These are phyloP conservation scores for Zygosaccharomyces sapae DNA, from an alignment of 1,139 yeast species.

Conservation along the genomic window DNA sequence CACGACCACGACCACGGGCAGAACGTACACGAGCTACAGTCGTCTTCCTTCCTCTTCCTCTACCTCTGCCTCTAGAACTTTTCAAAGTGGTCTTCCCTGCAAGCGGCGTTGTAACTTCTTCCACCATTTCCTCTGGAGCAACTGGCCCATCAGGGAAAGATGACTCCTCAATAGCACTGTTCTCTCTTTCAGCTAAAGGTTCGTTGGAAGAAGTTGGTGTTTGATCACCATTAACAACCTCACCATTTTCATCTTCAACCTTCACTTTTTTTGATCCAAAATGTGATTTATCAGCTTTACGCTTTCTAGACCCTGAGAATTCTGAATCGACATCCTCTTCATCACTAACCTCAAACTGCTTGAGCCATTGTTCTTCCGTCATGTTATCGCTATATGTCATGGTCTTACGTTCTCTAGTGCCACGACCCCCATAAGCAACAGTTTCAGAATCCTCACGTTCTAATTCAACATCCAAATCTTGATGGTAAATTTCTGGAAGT, in stretches of 20 bases:
- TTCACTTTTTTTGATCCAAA: slow-evolving; percentile 23
- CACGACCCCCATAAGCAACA: slow-evolving; percentile 45
- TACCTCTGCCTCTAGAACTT: slow-evolving; percentile 25
- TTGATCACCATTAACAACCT: slow-evolving; percentile 11
- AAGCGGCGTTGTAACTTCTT: slow-evolving; percentile 23
- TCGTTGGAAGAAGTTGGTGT: slow-evolving; percentile 12
- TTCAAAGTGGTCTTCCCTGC: slow-evolving; percentile 5
- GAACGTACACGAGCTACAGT: slow-evolving; percentile 19
- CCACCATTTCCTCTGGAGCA: slow-evolving; percentile 5
- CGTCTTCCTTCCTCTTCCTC: slow-evolving; percentile 26
- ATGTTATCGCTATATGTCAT: slow-evolving; percentile 60
- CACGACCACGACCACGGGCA: slow-evolving; percentile 14
- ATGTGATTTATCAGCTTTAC: slow-evolving; percentile 22
- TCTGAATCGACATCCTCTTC: slow-evolving; percentile 29
- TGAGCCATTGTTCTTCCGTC: slow-evolving; percentile 77
- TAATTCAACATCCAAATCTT: slow-evolving; percentile 55
- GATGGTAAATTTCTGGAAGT: slow-evolving; percentile 63
- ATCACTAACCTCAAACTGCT: slow-evolving; percentile 48
- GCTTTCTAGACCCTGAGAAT: slow-evolving; percentile 19
- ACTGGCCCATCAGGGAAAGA: not conserved
- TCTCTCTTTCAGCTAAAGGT: slow-evolving; percentile 1
- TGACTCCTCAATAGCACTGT: not conserved
- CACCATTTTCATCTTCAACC: slow-evolving; percentile 13
- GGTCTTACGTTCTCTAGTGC: slow-evolving; percentile 61
- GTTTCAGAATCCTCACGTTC: slow-evolving; percentile 48